A percentile compares a stretch with the other conserved stretches of the same genome.
Conservation (phyloP, 2,329 filamentous ascomycete species). For the Thermoascus crustaceus region DNA sequence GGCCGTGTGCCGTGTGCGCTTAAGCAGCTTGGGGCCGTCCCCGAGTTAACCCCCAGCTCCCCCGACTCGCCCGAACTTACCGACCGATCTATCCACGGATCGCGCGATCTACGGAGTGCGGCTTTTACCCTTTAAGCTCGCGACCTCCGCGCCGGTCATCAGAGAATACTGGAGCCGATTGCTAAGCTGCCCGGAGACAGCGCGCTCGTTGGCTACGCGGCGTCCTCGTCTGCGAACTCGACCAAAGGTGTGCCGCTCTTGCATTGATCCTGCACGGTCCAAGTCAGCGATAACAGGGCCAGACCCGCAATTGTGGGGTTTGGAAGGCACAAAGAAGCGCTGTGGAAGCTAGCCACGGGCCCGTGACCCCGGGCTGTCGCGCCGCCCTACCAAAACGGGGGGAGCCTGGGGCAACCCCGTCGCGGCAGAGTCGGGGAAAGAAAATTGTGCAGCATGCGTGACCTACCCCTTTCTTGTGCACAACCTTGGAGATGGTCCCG, state of each 20-base stretch:
- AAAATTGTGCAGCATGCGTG: constrained; percentile 8
- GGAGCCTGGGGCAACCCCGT: constrained; percentile 5
- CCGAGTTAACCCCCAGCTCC: background rate
- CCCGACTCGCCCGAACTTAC: background rate
- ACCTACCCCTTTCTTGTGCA: constrained; percentile 66
- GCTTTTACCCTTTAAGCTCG: too few relatives aligned
- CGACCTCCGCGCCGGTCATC: too few relatives aligned
- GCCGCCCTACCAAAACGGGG: background rate
- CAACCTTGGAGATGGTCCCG: constrained; percentile 62
- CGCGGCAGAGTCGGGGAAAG: constrained; percentile 7
- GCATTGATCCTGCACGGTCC: constrained; percentile 57
- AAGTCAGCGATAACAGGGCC: constrained; percentile 15
- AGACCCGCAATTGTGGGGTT: constrained; percentile 7
- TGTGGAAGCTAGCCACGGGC: background rate
- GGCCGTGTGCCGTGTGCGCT: background rate
- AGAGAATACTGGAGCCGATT: too few relatives aligned
- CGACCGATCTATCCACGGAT: constrained; percentile 1
- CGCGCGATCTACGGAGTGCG: constrained; percentile 1
- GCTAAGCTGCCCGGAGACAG: too few relatives aligned
- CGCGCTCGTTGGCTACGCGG: background rate
- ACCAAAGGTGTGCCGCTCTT: constrained; percentile 69
- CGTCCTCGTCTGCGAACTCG: constrained; percentile 53
- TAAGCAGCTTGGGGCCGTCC: background rate
- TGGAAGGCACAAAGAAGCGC: constrained; percentile 2
- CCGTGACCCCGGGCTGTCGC: too few relatives aligned